Conservation (phyloP, 495 filamentous ascomycete species). For the Aspergillus ostianus region DNA sequence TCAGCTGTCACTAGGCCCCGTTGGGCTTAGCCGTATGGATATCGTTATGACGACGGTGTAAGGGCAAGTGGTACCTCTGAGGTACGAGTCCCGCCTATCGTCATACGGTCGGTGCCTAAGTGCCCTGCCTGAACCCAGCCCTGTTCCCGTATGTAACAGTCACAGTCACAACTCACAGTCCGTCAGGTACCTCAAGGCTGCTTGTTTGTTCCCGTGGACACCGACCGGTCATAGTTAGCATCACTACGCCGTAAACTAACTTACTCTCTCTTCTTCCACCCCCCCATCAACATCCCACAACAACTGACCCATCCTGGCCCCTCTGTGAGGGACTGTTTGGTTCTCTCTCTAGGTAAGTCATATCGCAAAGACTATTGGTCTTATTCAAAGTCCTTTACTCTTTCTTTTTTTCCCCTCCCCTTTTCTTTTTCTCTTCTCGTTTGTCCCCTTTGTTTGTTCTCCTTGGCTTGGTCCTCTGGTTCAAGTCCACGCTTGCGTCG, state of each 20-base stretch:
- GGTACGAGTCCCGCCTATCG: neutral
- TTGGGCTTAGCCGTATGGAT: slow-evolving; percentile 20
- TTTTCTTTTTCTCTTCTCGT: slow-evolving; percentile 16
- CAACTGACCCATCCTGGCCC: slow-evolving; percentile 14
- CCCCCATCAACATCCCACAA: slow-evolving; percentile 16
- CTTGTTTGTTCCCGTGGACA: slow-evolving; percentile 23
- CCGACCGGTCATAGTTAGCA: slow-evolving; percentile 4
- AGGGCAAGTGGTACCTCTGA: neutral
- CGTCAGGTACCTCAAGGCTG: neutral
- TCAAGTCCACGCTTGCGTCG: slow-evolving; percentile 11
- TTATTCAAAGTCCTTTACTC: slow-evolving; percentile 2
- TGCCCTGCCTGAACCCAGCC: neutral
- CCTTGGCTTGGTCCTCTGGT: neutral
- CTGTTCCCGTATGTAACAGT: neutral
- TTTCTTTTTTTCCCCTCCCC: slow-evolving; percentile 7
- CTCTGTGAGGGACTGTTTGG: slow-evolving; percentile 25
- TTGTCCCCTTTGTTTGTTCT: slow-evolving; percentile 5
- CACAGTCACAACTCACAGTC: no score
- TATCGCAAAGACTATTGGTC: slow-evolving; percentile 3
- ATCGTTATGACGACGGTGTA: slow-evolving; percentile 10
- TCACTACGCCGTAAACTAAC: neutral
- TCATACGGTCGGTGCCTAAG: neutral
- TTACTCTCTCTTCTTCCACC: slow-evolving; percentile 3
- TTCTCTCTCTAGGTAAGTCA: slow-evolving; percentile 21
- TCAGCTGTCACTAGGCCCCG: slow-evolving; percentile 12